Percentiles rank a stretch among this genome's conserved stretches.
These are phyloP conservation scores for Ogataea nonfermentans DNA, from an alignment of 805 yeast genomes.

Conservation along the genomic window DNA sequence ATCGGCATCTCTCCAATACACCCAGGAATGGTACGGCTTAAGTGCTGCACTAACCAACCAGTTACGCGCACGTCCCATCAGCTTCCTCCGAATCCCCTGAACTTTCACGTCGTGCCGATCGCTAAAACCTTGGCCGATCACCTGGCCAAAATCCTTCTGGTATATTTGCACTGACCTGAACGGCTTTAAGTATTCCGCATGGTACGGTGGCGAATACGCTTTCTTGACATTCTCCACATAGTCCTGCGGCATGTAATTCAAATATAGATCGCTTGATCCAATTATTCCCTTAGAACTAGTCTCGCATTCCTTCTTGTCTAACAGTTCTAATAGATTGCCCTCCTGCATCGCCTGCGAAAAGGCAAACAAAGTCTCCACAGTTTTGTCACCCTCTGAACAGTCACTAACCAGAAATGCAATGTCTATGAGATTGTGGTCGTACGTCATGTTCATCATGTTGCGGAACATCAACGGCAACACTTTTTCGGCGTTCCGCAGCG, in stretches of 20 bases:
- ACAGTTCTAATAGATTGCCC: conserved; percentile 55
- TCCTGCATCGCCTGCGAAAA: conserved; percentile 68
- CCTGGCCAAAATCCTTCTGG: conserved; percentile 80
- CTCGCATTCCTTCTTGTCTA: conserved; percentile 42
- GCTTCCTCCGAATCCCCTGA: conserved; percentile 78
- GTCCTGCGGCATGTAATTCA: conserved; percentile 62
- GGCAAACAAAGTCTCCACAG: conserved; percentile 62
- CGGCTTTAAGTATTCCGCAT: conserved; percentile 58
- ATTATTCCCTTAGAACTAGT: conserved; percentile 36
- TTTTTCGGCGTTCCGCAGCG: conserved; percentile 73
- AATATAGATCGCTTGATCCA: conserved; percentile 62
- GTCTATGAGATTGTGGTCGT: conserved; percentile 77
- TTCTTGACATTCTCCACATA: conserved; percentile 56
- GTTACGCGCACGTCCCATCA: conserved; percentile 86
- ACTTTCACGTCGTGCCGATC: conserved; percentile 84
- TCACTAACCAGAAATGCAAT: conserved; percentile 79
- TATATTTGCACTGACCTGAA: conserved; percentile 79
- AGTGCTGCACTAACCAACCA: conserved; percentile 76
- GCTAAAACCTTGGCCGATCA: conserved; percentile 79
- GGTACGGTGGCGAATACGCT: conserved; percentile 68
- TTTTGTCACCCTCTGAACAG: conserved; percentile 64
- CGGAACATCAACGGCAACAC: conserved; percentile 82
- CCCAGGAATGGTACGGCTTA: conserved; percentile 86
- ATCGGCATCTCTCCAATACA: conserved; percentile 87
- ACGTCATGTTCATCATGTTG: conserved; percentile 81